Conservation (phyloP, 345 rosid genomes). For the Populus pruinosa region DNA sequence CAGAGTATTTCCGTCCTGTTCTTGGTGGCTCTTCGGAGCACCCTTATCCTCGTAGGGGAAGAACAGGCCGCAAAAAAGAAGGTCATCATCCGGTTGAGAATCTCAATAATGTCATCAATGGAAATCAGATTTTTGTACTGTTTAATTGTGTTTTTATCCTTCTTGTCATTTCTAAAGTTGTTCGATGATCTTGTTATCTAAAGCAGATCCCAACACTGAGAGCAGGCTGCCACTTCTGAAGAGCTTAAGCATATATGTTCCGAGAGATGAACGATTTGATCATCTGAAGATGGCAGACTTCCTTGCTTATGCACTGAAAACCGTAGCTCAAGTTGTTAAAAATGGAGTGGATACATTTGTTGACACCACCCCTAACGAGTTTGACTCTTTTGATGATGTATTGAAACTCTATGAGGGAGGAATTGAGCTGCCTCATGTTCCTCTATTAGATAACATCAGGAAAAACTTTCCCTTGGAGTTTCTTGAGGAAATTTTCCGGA, state of each 20-base stretch:
- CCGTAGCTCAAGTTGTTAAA: constrained; percentile 29
- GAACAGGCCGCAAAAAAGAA: constrained; percentile 39
- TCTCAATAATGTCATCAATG: background rate
- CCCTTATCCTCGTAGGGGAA: constrained; percentile 49
- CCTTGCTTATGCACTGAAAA: constrained; percentile 34
- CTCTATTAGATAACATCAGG: constrained; percentile 13
- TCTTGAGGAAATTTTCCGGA: constrained; percentile 28
- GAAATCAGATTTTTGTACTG: background rate
- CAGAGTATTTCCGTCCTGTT: constrained; percentile 29
- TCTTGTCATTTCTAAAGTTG: background rate
- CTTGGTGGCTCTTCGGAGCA: constrained; percentile 42
- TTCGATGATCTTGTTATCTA: background rate
- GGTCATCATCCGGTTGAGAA: constrained; percentile 14
- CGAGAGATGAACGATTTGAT: constrained; percentile 39
- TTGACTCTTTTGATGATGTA: constrained; percentile 38
- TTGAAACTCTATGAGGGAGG: constrained; percentile 39
- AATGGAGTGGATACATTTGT: constrained; percentile 27
- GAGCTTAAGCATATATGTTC: constrained; percentile 39
- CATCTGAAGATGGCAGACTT: constrained; percentile 43
- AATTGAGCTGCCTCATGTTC: constrained; percentile 23
- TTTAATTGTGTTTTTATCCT: background rate
- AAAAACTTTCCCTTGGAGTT: constrained; percentile 31
- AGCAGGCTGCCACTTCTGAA: constrained; percentile 33
- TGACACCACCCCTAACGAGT: constrained; percentile 33
- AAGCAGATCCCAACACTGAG: constrained; percentile 37